phyloP scores from a whole-genome alignment of 23 red algal species.

The Gracilaria domingensis region DNA sequence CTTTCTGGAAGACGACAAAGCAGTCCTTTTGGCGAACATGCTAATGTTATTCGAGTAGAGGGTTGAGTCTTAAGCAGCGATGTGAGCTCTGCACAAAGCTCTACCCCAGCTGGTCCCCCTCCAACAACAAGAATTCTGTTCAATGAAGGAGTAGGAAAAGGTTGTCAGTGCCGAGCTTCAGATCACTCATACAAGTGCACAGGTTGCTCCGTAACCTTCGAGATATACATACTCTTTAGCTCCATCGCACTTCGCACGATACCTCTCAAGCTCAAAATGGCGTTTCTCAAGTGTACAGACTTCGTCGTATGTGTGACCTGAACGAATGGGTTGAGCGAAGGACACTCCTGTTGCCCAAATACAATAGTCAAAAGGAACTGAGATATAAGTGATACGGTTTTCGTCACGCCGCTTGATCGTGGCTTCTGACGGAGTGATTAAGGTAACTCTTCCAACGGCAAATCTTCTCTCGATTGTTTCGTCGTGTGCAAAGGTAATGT shows the following conservation, averaged over 20 bases:
- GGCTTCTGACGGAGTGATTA: slow-evolving; percentile 37
- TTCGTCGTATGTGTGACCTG: slow-evolving; percentile 13
- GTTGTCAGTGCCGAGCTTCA: too few species aligned
- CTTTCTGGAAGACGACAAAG: slow-evolving; percentile 49
- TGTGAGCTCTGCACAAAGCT: slow-evolving; percentile 55
- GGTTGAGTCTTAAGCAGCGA: background rate
- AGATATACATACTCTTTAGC: slow-evolving; percentile 38
- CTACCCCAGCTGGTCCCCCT: slow-evolving; percentile 60
- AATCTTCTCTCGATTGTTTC: slow-evolving; percentile 7
- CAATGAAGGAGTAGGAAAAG: background rate
- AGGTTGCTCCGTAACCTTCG: background rate
- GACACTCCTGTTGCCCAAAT: slow-evolving; percentile 69
- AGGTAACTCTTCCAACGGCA: slow-evolving; percentile 29
- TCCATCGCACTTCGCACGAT: slow-evolving; percentile 2
- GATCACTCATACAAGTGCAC: too few species aligned
- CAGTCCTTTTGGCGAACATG: slow-evolving; percentile 31
- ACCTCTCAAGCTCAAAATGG: slow-evolving; percentile 41
- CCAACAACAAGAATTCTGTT: slow-evolving; percentile 63
- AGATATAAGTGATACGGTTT: slow-evolving; percentile 18
- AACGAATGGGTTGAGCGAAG: slow-evolving; percentile 48
- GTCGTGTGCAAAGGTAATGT: slow-evolving; percentile 56
- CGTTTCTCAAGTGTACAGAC: slow-evolving; percentile 32
- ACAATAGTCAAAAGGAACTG: slow-evolving; percentile 58
- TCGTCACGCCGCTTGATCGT: slow-evolving; percentile 32
- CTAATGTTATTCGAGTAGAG: slow-evolving; percentile 25